These are phyloP conservation scores for Coelastrella sp. DNA, from an alignment of 139 green algal species.

Conservation along the genomic window DNA sequence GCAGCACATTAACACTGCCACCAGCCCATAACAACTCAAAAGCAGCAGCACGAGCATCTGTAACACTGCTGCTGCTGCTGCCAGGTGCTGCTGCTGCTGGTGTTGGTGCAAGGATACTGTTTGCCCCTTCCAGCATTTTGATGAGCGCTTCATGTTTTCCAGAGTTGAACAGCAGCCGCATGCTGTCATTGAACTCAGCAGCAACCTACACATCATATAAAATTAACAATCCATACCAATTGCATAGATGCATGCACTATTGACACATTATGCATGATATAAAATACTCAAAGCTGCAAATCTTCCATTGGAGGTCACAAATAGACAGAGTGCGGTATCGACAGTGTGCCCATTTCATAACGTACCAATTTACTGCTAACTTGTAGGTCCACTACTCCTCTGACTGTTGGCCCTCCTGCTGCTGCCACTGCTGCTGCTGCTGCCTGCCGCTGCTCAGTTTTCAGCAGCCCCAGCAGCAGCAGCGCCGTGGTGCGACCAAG, in stretches of 20 bases:
- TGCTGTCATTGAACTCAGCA: conserved; percentile 28
- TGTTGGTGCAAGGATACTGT: neutral
- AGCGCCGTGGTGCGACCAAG: conserved; percentile 8
- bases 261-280: neutral
- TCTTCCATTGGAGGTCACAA: neutral
- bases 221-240: no score
- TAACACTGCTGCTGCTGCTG: conserved; percentile 8
- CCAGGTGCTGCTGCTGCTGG: neutral
- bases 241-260: no score
- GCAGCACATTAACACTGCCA: neutral
- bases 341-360: no score
- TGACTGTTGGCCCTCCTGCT: conserved; percentile 1
- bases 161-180: conserved; percentile 29
- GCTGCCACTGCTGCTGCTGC: conserved; percentile 4
- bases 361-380: conserved; percentile 26
- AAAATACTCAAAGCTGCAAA: no score
- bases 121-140: neutral
- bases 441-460: conserved; percentile 7
- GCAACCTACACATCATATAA: conserved; percentile 1
- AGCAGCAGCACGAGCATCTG: neutral
- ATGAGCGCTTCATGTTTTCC: conserved; percentile 5
- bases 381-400: conserved; percentile 10
- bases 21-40: neutral
- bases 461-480: conserved; percentile 4
- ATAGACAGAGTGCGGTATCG: no score